These are phyloP conservation scores for Pharnaceum exiguum DNA, from an alignment of 148 eudicot species.

Conservation along the genomic window DNA sequence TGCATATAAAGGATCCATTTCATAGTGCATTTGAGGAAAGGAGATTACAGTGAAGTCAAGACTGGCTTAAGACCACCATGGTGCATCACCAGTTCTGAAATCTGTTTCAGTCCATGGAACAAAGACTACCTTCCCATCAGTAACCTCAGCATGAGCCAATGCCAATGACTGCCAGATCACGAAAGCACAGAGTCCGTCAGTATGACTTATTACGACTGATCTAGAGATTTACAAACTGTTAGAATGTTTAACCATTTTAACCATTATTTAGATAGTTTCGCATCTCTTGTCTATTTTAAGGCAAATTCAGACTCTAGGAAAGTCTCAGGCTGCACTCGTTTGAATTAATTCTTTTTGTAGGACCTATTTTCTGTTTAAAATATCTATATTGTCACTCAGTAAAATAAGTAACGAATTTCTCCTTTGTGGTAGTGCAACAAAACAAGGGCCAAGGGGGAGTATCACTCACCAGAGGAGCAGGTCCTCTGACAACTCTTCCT, in stretches of 20 bases:
- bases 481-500: slow-evolving; percentile 88
- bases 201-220: background rate
- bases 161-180: slow-evolving; percentile 61
- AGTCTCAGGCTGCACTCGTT: too few relatives aligned
- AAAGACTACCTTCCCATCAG: slow-evolving; percentile 72
- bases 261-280: too few relatives aligned
- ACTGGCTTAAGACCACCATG: slow-evolving; percentile 87
- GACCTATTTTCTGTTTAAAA: too few relatives aligned
- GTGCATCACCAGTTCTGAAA: slow-evolving; percentile 80
- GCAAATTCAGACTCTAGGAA: too few relatives aligned
- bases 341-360: too few relatives aligned
- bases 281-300: too few relatives aligned
- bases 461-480: slow-evolving; percentile 82
- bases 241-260: too few relatives aligned
- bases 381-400: too few relatives aligned
- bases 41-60: background rate
- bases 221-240: background rate
- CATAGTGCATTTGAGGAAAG: background rate
- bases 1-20: slow-evolving; percentile 4
- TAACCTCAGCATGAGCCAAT: slow-evolving; percentile 46
- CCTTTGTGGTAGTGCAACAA: background rate
- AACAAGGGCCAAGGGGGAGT: background rate
- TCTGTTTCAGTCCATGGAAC: slow-evolving; percentile 89
- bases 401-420: background rate
- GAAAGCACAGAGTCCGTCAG: background rate